Conservation (phyloP, 352 stramenopile species). For the Globisporangium iwayamae region DNA sequence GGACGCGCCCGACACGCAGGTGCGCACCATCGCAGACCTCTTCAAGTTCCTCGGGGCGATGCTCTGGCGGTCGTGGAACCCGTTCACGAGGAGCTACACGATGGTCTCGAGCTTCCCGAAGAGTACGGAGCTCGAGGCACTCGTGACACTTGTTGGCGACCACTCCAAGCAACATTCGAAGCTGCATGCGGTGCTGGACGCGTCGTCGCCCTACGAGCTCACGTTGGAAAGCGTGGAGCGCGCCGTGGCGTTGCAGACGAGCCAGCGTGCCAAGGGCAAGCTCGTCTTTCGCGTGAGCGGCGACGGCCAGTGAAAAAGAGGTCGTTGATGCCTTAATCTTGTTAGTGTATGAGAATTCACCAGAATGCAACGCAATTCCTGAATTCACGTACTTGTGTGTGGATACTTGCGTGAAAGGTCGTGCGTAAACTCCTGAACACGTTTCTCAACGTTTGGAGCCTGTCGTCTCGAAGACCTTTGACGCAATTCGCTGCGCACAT, state of each 20-base stretch:
- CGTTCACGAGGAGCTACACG: slow-evolving; percentile 31
- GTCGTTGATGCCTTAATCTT: no score
- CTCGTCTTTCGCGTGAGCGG: slow-evolving; percentile 34
- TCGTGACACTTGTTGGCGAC: slow-evolving; percentile 44
- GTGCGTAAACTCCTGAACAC: no score
- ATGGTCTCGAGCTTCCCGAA: slow-evolving; percentile 32
- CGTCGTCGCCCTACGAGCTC: slow-evolving; percentile 57
- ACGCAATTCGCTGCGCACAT: no score
- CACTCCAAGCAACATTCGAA: neutral
- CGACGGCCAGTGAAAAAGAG: neutral
- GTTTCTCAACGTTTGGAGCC: no score
- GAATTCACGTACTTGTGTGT: no score
- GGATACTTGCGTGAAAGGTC: no score
- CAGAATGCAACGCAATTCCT: no score
- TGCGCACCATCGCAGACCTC: slow-evolving; percentile 25
- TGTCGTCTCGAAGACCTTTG: no score
- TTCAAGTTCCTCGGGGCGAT: slow-evolving; percentile 22
- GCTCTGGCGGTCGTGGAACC: slow-evolving; percentile 24
- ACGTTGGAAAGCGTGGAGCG: slow-evolving; percentile 44
- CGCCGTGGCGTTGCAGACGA: slow-evolving; percentile 59
- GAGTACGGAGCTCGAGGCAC: slow-evolving; percentile 30
- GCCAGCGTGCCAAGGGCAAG: slow-evolving; percentile 74
- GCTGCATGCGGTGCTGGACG: slow-evolving; percentile 60
- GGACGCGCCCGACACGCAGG: slow-evolving; percentile 19
- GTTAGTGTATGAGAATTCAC: no score